Percentiles rank a stretch among this genome's conserved stretches.
Evolutionary conservation across 164 flowering plant genomes (phyloP).

Genomic region (Hamamelis virginiana): DNA sequence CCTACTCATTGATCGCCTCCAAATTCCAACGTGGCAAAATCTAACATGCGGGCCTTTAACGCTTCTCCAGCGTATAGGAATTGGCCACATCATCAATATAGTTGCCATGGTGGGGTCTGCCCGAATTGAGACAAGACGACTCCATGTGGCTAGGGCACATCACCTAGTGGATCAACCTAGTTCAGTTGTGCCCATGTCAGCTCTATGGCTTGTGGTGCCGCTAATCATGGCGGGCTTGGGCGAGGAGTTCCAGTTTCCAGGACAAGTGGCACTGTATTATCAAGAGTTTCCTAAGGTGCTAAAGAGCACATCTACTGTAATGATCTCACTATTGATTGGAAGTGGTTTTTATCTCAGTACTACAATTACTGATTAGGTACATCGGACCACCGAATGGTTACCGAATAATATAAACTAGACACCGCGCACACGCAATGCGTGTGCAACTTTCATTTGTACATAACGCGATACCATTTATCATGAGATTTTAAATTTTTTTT

Average conservation of each 20-base stretch:
- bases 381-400: no score
- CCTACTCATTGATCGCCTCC: slow-evolving; percentile 18
- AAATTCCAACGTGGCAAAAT: slow-evolving; percentile 18
- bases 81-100: no score
- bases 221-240: no score
- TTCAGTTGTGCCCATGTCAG: no score
- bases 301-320: slow-evolving; percentile 33
- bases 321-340: slow-evolving; percentile 25
- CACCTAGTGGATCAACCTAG: slow-evolving; percentile 1
- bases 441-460: no score
- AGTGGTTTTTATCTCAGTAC: slow-evolving; percentile 35
- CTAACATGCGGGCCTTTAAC: not conserved
- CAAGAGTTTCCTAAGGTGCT: slow-evolving; percentile 43
- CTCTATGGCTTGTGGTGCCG: slow-evolving; percentile 38
- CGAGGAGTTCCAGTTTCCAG: no score
- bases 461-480: no score
- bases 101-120: slow-evolving; percentile 23
- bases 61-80: slow-evolving; percentile 28
- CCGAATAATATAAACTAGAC: no score
- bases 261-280: no score
- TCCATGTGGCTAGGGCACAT: not conserved
- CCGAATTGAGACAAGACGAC: slow-evolving; percentile 19
- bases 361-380: slow-evolving; percentile 21
- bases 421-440: no score
- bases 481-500: no score